A percentile compares a stretch with the other conserved stretches of the same genome.
phyloP scores from a whole-genome alignment of 1,139 yeast species.

The Suhomyces bokatorum region DNA sequence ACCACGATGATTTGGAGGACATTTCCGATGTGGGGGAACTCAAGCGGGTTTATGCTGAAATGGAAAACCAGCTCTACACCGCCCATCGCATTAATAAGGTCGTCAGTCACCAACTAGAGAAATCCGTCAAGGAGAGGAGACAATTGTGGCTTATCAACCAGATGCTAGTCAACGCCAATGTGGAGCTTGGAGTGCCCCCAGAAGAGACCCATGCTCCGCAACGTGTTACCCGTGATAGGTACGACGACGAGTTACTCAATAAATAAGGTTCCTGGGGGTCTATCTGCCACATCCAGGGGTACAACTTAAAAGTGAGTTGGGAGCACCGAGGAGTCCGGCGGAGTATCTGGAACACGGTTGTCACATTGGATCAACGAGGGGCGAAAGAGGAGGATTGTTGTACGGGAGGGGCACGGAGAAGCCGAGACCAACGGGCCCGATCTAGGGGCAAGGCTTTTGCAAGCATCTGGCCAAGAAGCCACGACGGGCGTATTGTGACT shows the following conservation, averaged over 20 bases:
- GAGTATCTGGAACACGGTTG: too few relatives aligned
- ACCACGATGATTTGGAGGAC: constrained; percentile 17
- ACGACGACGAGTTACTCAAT: constrained; percentile 27
- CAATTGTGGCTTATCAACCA: constrained; percentile 60
- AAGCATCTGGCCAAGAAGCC: too few relatives aligned
- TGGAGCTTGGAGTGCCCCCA: constrained; percentile 39
- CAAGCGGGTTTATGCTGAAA: constrained; percentile 21
- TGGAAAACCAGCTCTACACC: constrained; percentile 35
- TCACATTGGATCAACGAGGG: too few relatives aligned
- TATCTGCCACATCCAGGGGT: too few relatives aligned
- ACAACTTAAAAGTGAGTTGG: too few relatives aligned
- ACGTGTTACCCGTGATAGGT: constrained; percentile 30
- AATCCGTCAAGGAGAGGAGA: constrained; percentile 38
- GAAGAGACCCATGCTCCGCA: constrained; percentile 20
- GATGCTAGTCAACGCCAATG: constrained; percentile 52
- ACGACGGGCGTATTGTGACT: too few relatives aligned
- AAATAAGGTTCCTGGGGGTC: neutral
- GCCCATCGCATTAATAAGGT: constrained; percentile 49
- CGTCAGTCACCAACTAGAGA: constrained; percentile 43
- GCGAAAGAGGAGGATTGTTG: too few relatives aligned
- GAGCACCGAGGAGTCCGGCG: too few relatives aligned
- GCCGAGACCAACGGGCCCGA: neutral
- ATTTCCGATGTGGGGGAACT: constrained; percentile 22
- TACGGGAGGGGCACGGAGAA: too few relatives aligned
- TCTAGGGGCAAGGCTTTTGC: neutral